Percentiles rank a stretch among this genome's conserved stretches.
Conservation (phyloP, 257 asterid genomes). For the Fraxinus quadrangulata region DNA sequence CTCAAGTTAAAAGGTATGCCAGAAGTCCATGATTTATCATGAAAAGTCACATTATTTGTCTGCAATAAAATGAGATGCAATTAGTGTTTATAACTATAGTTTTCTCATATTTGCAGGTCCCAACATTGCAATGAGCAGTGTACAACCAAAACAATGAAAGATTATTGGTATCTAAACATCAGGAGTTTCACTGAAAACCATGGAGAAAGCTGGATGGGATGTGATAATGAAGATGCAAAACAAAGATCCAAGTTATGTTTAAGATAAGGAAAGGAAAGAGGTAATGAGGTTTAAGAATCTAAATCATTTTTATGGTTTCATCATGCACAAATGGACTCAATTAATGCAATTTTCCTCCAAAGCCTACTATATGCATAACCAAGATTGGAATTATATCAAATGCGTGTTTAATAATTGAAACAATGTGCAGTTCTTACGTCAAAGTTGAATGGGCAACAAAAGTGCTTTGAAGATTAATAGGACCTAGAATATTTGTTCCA, state of each 20-base stretch:
- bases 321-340: neutral
- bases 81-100: constrained; percentile 12
- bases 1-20: constrained; percentile 39
- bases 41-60: constrained; percentile 49
- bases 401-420: neutral
- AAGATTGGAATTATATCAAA: neutral
- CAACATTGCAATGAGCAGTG: neutral
- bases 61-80: constrained; percentile 38
- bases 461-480: neutral
- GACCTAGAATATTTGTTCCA: neutral
- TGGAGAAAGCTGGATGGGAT: neutral
- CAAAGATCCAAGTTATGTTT: neutral
- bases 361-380: neutral
- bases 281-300: neutral
- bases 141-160: neutral
- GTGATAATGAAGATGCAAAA: neutral
- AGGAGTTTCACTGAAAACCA: neutral
- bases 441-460: neutral
- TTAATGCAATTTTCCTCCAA: neutral
- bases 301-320: neutral
- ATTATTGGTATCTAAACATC: neutral
- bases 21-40: constrained; percentile 45
- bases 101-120: neutral
- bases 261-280: neutral
- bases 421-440: neutral